Evolutionary conservation across 495 filamentous ascomycete species (phyloP).

Genomic region (Lentithecium fluviatile): DNA sequence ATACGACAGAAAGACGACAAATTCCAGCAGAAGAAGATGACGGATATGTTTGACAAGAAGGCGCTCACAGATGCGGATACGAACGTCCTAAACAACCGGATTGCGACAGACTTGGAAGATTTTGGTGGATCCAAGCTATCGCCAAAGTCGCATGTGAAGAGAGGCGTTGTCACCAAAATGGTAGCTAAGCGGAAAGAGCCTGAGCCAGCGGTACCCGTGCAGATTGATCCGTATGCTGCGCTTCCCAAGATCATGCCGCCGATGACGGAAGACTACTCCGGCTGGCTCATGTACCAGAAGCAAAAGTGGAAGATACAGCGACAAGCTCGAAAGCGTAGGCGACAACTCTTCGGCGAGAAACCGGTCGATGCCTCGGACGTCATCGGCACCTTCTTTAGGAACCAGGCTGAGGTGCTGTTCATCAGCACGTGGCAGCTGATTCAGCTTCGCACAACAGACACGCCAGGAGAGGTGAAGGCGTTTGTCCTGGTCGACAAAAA

Average conservation of each 20-base stretch:
- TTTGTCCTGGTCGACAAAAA: slow-evolving; percentile 93
- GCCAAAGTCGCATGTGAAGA: slow-evolving; percentile 57
- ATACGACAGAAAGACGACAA: slow-evolving; percentile 95
- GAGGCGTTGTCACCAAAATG: slow-evolving; percentile 61
- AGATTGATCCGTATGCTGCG: slow-evolving; percentile 74
- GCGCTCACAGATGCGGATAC: slow-evolving; percentile 70
- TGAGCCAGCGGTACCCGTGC: slow-evolving; percentile 52
- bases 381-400: slow-evolving; percentile 84
- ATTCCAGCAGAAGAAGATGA: slow-evolving; percentile 98
- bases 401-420: slow-evolving; percentile 84
- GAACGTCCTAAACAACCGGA: slow-evolving; percentile 62
- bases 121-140: slow-evolving; percentile 65
- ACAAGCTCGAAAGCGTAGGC: slow-evolving; percentile 79
- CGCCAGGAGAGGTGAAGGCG: slow-evolving; percentile 80
- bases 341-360: slow-evolving; percentile 91
- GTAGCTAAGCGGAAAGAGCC: slow-evolving; percentile 83
- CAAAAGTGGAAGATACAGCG: slow-evolving; percentile 99
- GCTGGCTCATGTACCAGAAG: slow-evolving; percentile 93
- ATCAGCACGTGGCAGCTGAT: slow-evolving; percentile 92
- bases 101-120: slow-evolving; percentile 77
- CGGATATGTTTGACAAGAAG: slow-evolving; percentile 78
- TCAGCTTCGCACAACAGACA: slow-evolving; percentile 76
- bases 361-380: slow-evolving; percentile 64
- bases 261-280: slow-evolving; percentile 81
- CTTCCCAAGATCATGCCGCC: slow-evolving; percentile 84